phyloP scores from a whole-genome alignment of 352 stramenopile genomes.

The Pythium dissotocum region DNA sequence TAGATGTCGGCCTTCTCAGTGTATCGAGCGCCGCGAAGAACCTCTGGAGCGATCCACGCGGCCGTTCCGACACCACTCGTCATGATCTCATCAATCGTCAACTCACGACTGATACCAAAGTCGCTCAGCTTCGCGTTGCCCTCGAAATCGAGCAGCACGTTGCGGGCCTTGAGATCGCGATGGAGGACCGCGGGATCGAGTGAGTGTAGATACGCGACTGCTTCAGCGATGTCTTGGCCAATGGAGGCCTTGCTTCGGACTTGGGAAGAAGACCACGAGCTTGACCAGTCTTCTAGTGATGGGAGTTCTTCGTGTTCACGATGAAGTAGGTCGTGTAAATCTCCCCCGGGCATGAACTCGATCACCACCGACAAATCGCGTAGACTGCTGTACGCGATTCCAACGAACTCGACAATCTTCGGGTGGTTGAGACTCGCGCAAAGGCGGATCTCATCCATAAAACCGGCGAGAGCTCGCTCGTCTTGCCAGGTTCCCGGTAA shows the following conservation, averaged over 20 bases:
- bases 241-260: constrained; percentile 21
- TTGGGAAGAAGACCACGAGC: background rate
- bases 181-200: constrained; percentile 21
- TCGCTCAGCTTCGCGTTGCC: constrained; percentile 26
- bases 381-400: constrained; percentile 35
- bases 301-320: background rate
- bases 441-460: constrained; percentile 43
- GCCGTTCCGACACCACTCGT: constrained; percentile 32
- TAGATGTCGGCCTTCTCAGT: constrained; percentile 36
- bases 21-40: constrained; percentile 33
- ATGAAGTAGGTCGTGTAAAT: constrained; percentile 14
- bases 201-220: constrained; percentile 26
- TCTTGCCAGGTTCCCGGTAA: constrained; percentile 23
- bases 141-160: constrained; percentile 21
- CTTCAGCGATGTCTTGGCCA: constrained; percentile 24
- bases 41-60: constrained; percentile 32
- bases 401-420: constrained; percentile 39
- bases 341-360: constrained; percentile 37
- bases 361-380: constrained; percentile 34
- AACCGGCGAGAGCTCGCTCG: constrained; percentile 23
- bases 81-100: constrained; percentile 24
- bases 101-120: constrained; percentile 25
- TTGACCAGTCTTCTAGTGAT: constrained; percentile 1
- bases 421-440: constrained; percentile 35
- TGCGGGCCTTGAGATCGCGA: constrained; percentile 30